These are phyloP conservation scores for Rhizopus delemar DNA, from an alignment of 371 early-diverging fungal species.

Conservation along the genomic window DNA sequence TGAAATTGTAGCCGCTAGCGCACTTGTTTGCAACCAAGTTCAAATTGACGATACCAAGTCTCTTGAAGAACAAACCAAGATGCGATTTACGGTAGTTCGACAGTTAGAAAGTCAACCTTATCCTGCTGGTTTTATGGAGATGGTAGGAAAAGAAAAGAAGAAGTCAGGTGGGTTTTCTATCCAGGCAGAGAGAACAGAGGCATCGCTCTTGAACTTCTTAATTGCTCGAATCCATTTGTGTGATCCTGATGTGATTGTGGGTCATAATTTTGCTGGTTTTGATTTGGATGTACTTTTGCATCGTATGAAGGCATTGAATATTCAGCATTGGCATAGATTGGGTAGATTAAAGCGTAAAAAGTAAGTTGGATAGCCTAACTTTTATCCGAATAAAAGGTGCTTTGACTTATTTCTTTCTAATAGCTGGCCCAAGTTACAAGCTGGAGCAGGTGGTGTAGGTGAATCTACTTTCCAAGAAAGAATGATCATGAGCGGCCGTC, in stretches of 20 bases:
- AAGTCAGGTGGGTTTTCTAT: slow-evolving; percentile 29
- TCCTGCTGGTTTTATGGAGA: slow-evolving; percentile 64
- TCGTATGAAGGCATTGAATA: slow-evolving; percentile 83
- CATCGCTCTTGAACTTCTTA: slow-evolving; percentile 67
- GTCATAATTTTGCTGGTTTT: slow-evolving; percentile 94
- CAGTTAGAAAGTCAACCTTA: slow-evolving; percentile 63
- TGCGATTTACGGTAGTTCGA: slow-evolving; percentile 69
- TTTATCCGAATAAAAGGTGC: neutral
- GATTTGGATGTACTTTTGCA: slow-evolving; percentile 91
- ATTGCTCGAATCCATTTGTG: slow-evolving; percentile 69
- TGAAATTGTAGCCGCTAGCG: slow-evolving; percentile 77
- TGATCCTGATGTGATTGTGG: slow-evolving; percentile 96
- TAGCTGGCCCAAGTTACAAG: slow-evolving; percentile 78
- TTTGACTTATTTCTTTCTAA: neutral
- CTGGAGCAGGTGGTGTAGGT: slow-evolving; percentile 82
- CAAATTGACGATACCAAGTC: slow-evolving; percentile 58
- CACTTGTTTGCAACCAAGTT: slow-evolving; percentile 40
- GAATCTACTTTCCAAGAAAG: slow-evolving; percentile 77
- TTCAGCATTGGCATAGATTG: slow-evolving; percentile 56
- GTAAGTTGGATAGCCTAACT: slow-evolving; percentile 39
- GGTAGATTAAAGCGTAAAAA: slow-evolving; percentile 83
- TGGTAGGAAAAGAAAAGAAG: slow-evolving; percentile 31
- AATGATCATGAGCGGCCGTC: slow-evolving; percentile 82
- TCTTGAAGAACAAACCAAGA: slow-evolving; percentile 44
- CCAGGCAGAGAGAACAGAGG: slow-evolving; percentile 62